Percentiles rank a stretch among this genome's conserved stretches.
Conservation (phyloP, 2,329 filamentous ascomycete genomes). For the Talaromyces sp. region DNA sequence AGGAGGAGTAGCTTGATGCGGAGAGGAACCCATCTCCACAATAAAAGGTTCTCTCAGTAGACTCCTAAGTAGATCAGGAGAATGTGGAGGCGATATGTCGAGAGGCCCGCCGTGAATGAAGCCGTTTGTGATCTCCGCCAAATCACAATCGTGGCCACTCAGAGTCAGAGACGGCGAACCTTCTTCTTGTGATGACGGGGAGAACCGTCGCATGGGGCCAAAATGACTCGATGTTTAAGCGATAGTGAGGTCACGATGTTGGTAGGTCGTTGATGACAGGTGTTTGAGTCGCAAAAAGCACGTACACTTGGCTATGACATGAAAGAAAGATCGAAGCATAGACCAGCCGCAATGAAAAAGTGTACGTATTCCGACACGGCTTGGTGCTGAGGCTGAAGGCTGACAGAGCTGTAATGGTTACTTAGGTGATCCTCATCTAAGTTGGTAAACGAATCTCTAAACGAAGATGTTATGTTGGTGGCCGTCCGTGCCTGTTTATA, state of each 20-base stretch:
- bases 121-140: slow-evolving; percentile 21
- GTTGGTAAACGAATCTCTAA: slow-evolving; percentile 5
- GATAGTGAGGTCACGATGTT: background rate
- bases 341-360: background rate
- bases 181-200: slow-evolving; percentile 18
- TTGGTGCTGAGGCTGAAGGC: slow-evolving; percentile 5
- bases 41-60: background rate
- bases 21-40: slow-evolving; percentile 14
- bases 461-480: slow-evolving; percentile 9
- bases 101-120: slow-evolving; percentile 19
- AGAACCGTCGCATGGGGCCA: slow-evolving; percentile 20
- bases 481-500: slow-evolving; percentile 19
- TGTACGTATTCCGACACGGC: background rate
- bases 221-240: background rate
- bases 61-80: slow-evolving; percentile 4
- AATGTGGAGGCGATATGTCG: slow-evolving; percentile 12
- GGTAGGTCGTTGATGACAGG: background rate
- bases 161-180: slow-evolving; percentile 19
- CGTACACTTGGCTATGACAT: background rate
- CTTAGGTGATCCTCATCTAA: background rate
- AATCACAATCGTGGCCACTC: slow-evolving; percentile 22
- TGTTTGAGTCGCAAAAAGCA: background rate
- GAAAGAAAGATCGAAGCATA: background rate
- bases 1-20: background rate
- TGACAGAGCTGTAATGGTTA: background rate